phyloP scores from a whole-genome alignment of 306 rosid species.

The Sicyos edulis region DNA sequence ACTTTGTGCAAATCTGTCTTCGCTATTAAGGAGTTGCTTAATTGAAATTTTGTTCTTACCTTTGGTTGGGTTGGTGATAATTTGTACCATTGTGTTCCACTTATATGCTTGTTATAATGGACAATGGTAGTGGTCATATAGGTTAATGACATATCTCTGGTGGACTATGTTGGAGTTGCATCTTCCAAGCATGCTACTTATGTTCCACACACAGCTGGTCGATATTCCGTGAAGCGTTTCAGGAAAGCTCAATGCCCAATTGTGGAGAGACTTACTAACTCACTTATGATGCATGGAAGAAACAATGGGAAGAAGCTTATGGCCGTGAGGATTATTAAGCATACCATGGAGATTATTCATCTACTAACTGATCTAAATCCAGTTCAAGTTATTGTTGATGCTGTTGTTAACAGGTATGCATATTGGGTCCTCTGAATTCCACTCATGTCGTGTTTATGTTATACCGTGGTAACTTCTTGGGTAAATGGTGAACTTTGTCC shows the following conservation, averaged over 20 bases:
- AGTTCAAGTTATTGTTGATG: constrained; percentile 55
- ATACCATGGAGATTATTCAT: constrained; percentile 60
- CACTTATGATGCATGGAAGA: constrained; percentile 64
- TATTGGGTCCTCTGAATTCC: neutral
- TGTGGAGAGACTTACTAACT: constrained; percentile 61
- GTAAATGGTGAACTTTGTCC: neutral
- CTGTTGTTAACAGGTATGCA: constrained; percentile 50
- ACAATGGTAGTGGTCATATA: neutral
- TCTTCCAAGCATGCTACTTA: constrained; percentile 51
- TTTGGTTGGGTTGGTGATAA: too few relatives aligned
- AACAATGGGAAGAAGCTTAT: constrained; percentile 56
- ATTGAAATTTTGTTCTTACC: too few relatives aligned
- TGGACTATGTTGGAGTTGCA: constrained; percentile 48
- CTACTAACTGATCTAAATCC: constrained; percentile 56
- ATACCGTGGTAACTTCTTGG: neutral
- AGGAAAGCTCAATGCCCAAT: constrained; percentile 64
- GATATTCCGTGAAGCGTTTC: constrained; percentile 50
- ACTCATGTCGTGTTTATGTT: neutral
- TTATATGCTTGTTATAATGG: neutral
- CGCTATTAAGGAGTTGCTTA: neutral
- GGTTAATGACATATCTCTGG: constrained; percentile 43
- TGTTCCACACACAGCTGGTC: constrained; percentile 65
- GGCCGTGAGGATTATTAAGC: constrained; percentile 53
- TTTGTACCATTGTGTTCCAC: too few relatives aligned
- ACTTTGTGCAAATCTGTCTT: neutral